Percentiles rank a stretch among this genome's conserved stretches.
These are phyloP conservation scores for Mortierella sp. DNA, from an alignment of 371 early-diverging fungal genomes.

Conservation along the genomic window DNA sequence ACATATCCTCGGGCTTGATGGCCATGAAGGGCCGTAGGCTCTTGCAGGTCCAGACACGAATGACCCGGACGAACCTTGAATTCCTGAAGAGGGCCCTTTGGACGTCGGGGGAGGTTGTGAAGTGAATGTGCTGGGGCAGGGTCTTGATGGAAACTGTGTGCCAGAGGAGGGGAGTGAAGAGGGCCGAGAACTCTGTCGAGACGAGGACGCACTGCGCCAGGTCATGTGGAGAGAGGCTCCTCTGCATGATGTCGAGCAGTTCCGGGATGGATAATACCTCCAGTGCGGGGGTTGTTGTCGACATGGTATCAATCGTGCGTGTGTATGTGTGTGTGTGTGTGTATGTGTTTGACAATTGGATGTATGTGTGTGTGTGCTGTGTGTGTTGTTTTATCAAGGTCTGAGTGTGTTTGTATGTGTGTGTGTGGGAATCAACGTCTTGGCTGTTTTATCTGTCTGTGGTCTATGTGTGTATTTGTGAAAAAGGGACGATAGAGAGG, in stretches of 20 bases:
- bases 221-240: background rate
- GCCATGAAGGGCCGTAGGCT: slow-evolving; percentile 1
- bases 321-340: background rate
- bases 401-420: background rate
- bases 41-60: slow-evolving; percentile 2
- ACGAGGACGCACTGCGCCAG: background rate
- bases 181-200: background rate
- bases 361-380: background rate
- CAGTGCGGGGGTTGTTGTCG: background rate
- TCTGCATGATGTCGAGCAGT: background rate
- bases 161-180: background rate
- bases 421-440: background rate
- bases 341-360: background rate
- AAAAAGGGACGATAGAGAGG: background rate
- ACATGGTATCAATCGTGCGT: background rate
- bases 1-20: background rate
- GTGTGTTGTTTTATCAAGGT: background rate
- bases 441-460: background rate
- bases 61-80: background rate
- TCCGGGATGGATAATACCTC: background rate
- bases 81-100: background rate
- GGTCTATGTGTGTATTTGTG: background rate
- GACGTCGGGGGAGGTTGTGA: background rate
- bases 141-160: slow-evolving; percentile 2
- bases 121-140: background rate